Base-by-base conservation (phyloP, 2,329 filamentous ascomycete species). In the Penicillium sumatraense region DNA sequence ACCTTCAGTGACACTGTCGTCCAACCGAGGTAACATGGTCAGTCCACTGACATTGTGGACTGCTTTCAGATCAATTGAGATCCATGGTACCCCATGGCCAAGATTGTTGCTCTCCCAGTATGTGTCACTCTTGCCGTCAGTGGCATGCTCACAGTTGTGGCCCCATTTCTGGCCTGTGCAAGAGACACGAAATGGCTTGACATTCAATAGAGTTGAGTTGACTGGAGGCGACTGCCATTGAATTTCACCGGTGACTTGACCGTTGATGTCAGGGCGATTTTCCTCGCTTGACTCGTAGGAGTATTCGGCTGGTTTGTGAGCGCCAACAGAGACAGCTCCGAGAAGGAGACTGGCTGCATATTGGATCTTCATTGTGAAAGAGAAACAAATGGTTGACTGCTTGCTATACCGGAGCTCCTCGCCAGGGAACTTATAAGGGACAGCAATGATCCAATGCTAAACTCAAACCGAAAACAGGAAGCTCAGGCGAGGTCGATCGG, bases 11-110 rank as follows among this genome's bases (percentile, higher is more conserved):
- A 23, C 18, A 40, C 8, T 40, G 8, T 23, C 36, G 10, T 52
- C 45, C 44, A 60, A 31, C 1, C 29, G 52, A 38, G 61, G 61
- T 44, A 51, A 24, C 60, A 64, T 64, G 8, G 56, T 55, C 27
- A 64, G 23, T 23, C 61, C 61, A 36, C 41, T 55, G 26, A 64
- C 58, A 11, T 58, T 54, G 47, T 49, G 51, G 20, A 42, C 18
- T 7, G n/a, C 23, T 21, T 52, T 47, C n/a, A 64, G 58, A 40
- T 40, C 36, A 21, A 40, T 40, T 40, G 36, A 40, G 8, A 33
- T 62, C 52, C 38, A 64, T 16, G 9, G 46, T 42, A 18, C 54
- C 23, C 33, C 53, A 23, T 51, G 33, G 5, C 29, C 20, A 23
- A 31, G 3, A 8, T 18, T n/a, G 18, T 44, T 29, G 45, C 60